A percentile compares a stretch with the other conserved stretches of the same genome.
Evolutionary conservation across 139 green algal species (phyloP).

Genomic region (Zygnema cylindricum): DNA sequence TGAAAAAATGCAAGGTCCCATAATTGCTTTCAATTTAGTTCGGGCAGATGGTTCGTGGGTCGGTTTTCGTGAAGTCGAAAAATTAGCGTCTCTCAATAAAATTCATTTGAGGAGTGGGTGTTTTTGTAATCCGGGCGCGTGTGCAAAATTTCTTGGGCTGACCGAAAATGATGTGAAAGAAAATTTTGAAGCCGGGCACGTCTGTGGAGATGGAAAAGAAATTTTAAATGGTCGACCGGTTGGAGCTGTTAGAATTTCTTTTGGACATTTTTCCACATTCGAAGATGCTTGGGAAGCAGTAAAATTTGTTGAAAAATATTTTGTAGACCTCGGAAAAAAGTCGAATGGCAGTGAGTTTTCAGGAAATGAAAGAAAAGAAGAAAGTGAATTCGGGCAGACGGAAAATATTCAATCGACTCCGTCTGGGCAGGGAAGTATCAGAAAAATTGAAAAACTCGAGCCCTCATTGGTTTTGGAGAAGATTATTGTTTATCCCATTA

Average conservation of each 20-base stretch:
- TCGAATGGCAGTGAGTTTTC: no score
- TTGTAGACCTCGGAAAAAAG: background rate
- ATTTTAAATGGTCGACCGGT: slow-evolving; percentile 75
- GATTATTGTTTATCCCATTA: slow-evolving; percentile 86
- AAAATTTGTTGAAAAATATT: background rate
- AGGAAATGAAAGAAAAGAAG: background rate
- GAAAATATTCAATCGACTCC: no score
- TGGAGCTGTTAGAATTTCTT: slow-evolving; percentile 79
- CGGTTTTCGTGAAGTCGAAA: slow-evolving; percentile 77
- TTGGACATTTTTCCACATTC: slow-evolving; percentile 78
- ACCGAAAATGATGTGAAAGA: slow-evolving; percentile 59
- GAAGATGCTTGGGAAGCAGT: slow-evolving; percentile 67
- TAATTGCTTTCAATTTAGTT: slow-evolving; percentile 86
- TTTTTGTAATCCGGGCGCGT: slow-evolving; percentile 91
- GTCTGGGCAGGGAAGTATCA: background rate
- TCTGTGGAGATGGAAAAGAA: slow-evolving; percentile 88
- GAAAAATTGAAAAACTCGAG: background rate
- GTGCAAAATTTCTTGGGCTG: slow-evolving; percentile 67
- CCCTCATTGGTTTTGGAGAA: slow-evolving; percentile 29
- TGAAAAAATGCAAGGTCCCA: slow-evolving; percentile 73
- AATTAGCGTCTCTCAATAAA: slow-evolving; percentile 69
- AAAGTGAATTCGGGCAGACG: background rate
- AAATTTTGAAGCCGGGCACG: slow-evolving; percentile 73
- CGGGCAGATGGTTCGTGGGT: slow-evolving; percentile 74
- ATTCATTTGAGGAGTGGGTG: slow-evolving; percentile 72